Evolutionary conservation across 352 stramenopile species (phyloP), one percentile per base, ranked within the genome.

Genomic region (Globisporangium cystogenes): DNA sequence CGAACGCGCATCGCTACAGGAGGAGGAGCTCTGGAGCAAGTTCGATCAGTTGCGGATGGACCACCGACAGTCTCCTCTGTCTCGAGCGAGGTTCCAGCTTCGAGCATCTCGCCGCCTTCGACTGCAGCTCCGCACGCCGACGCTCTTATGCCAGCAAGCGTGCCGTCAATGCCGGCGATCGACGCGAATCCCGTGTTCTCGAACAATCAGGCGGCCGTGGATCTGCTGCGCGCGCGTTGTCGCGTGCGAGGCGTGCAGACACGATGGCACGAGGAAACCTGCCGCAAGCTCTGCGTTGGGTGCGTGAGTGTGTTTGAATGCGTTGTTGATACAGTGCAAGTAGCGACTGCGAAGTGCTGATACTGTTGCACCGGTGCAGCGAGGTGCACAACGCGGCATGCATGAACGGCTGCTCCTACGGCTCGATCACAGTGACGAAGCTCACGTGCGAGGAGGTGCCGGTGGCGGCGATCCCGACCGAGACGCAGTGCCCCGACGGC

Each of bases 351-450:
- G n/a, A n/a, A n/a, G 39, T 43, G 24, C 21, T 35, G 16, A 31
- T 51, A 7, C 4, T 26, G 44, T 7, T 37, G 3, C 4, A 14
- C 36, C 15, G 1, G 7, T 27, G 10, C 43, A 86, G 77, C 7
- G 75, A 88, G 33, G 64, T 68, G 39, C 66, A 85, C 46, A 79
- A 88, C 49, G 60, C 70, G 10, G 74, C 75, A 23, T 89, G 78
- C 50, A 90, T 87, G 79, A 86, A 87, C 44, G 76, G 79, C 41
- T 90, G 79, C 60, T 84, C 76, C 2, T 90, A 85, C 53, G 76
- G 76, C 12, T 86, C 79, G 35, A 83, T 86, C 55, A 85, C 70
- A 15, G 65, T 82, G 39, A 87, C 79, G 33, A 87, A 87, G 59
- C 58, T 79, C 46, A 72, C 74, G 7, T 90, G 79, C 53, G 76